Conservation (phyloP, 495 filamentous ascomycete species). For the Penicillium mononematosum region DNA sequence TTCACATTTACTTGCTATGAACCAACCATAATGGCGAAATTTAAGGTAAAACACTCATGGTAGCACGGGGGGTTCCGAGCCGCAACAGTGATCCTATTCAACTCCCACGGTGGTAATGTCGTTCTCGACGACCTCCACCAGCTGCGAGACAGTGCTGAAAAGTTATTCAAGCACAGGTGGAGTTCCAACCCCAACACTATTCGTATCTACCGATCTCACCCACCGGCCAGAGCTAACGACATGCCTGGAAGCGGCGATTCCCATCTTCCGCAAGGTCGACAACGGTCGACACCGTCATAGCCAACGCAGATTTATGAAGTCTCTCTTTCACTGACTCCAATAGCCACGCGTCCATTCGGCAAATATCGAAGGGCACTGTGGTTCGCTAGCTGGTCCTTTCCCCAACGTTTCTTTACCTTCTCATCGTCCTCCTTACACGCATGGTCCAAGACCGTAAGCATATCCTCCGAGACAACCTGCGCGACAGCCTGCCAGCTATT, state of each 20-base stretch:
- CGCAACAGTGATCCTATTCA: constrained; percentile 30
- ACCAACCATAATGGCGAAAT: background rate
- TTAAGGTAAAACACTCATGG: too few relatives aligned
- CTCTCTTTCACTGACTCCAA: background rate
- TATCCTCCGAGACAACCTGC: too few relatives aligned
- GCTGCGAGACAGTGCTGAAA: constrained; percentile 14
- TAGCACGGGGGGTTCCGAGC: constrained; percentile 34
- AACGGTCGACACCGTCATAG: constrained; percentile 61
- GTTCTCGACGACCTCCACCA: constrained; percentile 31
- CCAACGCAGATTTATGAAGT: constrained; percentile 64
- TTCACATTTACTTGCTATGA: background rate
- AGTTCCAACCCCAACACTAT: constrained; percentile 20
- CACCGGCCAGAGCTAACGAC: constrained; percentile 31
- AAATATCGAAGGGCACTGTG: too few relatives aligned
- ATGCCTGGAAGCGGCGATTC: constrained; percentile 56
- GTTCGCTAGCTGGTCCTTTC: too few relatives aligned
- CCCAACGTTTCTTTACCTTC: too few relatives aligned
- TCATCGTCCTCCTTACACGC: too few relatives aligned
- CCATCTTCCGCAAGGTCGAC: constrained; percentile 54
- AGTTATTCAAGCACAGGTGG: constrained; percentile 11
- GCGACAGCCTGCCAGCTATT: too few relatives aligned
- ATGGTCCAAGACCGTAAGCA: too few relatives aligned
- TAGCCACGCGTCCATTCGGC: too few relatives aligned
- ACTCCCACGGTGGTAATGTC: constrained; percentile 28
- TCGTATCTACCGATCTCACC: constrained; percentile 26